Evolutionary conservation across 225 moss, liverwort and hornwort genomes (phyloP).

Genomic region (Physcomitrium patens): DNA sequence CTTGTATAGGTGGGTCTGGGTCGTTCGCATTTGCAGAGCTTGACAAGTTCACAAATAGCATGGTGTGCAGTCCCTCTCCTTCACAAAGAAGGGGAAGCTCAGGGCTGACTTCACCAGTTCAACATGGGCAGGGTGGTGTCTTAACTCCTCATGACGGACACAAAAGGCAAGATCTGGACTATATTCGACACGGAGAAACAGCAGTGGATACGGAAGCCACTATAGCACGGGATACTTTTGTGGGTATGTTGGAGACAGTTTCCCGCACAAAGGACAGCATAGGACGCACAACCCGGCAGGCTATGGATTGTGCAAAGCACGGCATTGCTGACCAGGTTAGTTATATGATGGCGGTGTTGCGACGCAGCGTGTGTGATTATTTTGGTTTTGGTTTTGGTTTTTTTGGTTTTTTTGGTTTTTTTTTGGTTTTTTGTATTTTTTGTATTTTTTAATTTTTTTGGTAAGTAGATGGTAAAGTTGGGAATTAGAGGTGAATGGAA

Average conservation of each 20-base stretch:
- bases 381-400: neutral
- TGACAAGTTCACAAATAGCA: slow-evolving; percentile 64
- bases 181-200: slow-evolving; percentile 44
- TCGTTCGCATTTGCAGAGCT: slow-evolving; percentile 45
- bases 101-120: slow-evolving; percentile 73
- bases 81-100: slow-evolving; percentile 75
- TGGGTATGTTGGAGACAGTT: slow-evolving; percentile 97
- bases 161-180: slow-evolving; percentile 36
- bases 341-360: slow-evolving; percentile 1
- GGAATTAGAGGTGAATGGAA: neutral
- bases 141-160: slow-evolving; percentile 46
- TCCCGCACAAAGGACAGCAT: slow-evolving; percentile 98
- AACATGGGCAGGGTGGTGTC: slow-evolving; percentile 39
- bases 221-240: slow-evolving; percentile 90
- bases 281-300: slow-evolving; percentile 96
- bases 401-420: no score
- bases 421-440: neutral
- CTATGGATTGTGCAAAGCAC: slow-evolving; percentile 93
- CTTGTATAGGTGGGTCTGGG: slow-evolving; percentile 50
- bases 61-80: slow-evolving; percentile 88
- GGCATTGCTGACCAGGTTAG: slow-evolving; percentile 95
- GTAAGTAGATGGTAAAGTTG: neutral
- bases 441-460: neutral
- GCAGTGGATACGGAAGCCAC: slow-evolving; percentile 80
- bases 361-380: neutral